These are phyloP conservation scores for Pterocarpus santalinus DNA, from an alignment of 306 rosid species.

Conservation along the genomic window DNA sequence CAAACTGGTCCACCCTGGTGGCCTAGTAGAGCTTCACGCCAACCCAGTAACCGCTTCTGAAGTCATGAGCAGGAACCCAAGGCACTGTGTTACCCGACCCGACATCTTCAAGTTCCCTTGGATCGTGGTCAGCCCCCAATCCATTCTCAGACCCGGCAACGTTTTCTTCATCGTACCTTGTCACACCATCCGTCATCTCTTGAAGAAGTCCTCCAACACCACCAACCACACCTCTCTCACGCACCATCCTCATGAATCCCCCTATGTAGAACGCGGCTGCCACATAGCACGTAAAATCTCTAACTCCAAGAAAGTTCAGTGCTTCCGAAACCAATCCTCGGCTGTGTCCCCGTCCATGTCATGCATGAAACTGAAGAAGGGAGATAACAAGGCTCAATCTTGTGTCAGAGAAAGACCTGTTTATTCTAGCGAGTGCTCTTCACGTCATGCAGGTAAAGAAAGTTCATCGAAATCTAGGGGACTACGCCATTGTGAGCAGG, in stretches of 20 bases:
- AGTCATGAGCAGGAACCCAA: slow-evolving; percentile 35
- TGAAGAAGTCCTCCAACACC: neutral
- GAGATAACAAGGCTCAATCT: neutral
- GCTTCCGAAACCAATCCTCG: slow-evolving; percentile 18
- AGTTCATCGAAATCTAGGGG: neutral
- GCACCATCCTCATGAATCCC: neutral
- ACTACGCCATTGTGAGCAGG: neutral
- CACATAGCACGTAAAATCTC: neutral
- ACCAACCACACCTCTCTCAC: neutral
- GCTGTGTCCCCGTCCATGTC: neutral
- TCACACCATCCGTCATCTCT: slow-evolving; percentile 7
- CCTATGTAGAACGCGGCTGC: neutral
- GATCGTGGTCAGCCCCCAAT: slow-evolving; percentile 39
- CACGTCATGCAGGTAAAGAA: neutral
- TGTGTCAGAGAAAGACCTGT: neutral
- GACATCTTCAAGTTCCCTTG: slow-evolving; percentile 40
- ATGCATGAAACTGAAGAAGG: neutral
- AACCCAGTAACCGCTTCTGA: slow-evolving; percentile 37
- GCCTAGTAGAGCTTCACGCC: slow-evolving; percentile 26
- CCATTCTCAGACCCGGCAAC: slow-evolving; percentile 39
- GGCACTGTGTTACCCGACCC: slow-evolving; percentile 32
- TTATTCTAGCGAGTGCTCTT: slow-evolving; percentile 7
- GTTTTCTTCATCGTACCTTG: slow-evolving; percentile 47
- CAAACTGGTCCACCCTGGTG: slow-evolving; percentile 44
- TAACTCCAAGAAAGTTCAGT: neutral